Evolutionary conservation across 768 basidiomycete species (phyloP), one percentile per base, ranked within the genome.

Genomic region (Lyophyllum atratum): DNA sequence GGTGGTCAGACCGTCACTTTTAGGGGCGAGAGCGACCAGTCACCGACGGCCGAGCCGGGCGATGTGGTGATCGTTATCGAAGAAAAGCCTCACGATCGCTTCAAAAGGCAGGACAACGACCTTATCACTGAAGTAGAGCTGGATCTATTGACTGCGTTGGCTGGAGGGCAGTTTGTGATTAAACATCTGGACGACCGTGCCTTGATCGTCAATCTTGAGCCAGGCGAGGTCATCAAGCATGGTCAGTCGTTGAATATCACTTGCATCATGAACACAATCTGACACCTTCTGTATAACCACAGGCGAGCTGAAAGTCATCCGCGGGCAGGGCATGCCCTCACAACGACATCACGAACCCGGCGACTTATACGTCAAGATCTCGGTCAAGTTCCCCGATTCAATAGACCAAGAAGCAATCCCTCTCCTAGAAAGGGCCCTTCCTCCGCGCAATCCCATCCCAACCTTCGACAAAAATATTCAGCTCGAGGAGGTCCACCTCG

Each of bases 241-340:
- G 93, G 96, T 97, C 66, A 60, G 89, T 75, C 46, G 48, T 26
- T n/a, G 10, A 11, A 22, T n/a, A 42, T 19, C 7, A 12, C n/a
- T 15, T 40, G n/a, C 47, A 14, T 7, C 24, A 17, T 21, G 11
- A 22, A 24, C 54, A 12, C 48, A 17, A 22, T 51, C 15, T 28
- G 29, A 47, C 29, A 60, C 39, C 57, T 54, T 49, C 55, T 49
- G 31, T 42, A 17, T n/a, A 39, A 34, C 58, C 8, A 8, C 45
- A 95, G 96, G 90, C 59, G 88, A 90, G 43, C 68, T 95, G 67
- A 98, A 97, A 75, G 88, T 95, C 62, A 89, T 99, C 64, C 84
- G 84, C 48, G 92, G 91, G 4, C 95, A 98, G 76, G 97, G 97
- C 59, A 99, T 99, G 97, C 97, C 96, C 12, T 98, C 97, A 49